Evolutionary conservation across 345 rosid species (phyloP), one percentile per base, ranked within the genome.

Genomic region (Arabidopsis suecica): DNA sequence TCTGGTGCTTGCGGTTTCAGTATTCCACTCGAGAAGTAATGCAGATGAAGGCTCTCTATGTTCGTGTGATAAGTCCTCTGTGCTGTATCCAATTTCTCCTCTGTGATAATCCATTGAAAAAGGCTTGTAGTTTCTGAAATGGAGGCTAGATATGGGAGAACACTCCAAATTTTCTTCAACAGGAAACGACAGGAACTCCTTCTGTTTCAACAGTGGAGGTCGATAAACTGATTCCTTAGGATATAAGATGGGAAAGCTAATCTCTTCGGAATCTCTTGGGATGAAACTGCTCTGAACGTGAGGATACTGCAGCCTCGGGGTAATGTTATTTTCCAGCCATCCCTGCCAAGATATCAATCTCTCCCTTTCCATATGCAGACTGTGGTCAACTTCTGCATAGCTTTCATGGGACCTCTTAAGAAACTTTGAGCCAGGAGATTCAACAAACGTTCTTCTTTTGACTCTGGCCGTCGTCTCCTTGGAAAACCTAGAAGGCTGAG

Each of bases 1-100:
- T 32, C 69, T 66, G 65, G 47, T 63, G 64, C 76, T 66, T 60
- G 34, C 70, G 13, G 58, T 60, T 45, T 72, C 74, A 30, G 59
- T 72, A 66, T 86, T 82, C 89, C 89, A 85, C 64, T 74, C 85
- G 6, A 86, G 83, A 64, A 78, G 71, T 51, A 81, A 78, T 32
- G 83, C 32, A 16, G 70, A 79, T 32, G 71, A 38, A 70, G 71
- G 61, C 54, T 66, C 65, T 62, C 69, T 69, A 70, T 76, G 57
- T 41, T 65, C 75, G 38, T 40, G 47, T 34, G 71, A 48, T 36
- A 74, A 66, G 68, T 61, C 76, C 64, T 36, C 77, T 34, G 59
- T 54, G 45, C 50, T 68, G 68, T 66, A 74, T 49, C 48, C 78
- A 71, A 62, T 81, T 61, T 49, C 36, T 68, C 77, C 79, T 53